Base-by-base conservation (phyloP, 345 rosid genomes). In the Acer negundo region DNA sequence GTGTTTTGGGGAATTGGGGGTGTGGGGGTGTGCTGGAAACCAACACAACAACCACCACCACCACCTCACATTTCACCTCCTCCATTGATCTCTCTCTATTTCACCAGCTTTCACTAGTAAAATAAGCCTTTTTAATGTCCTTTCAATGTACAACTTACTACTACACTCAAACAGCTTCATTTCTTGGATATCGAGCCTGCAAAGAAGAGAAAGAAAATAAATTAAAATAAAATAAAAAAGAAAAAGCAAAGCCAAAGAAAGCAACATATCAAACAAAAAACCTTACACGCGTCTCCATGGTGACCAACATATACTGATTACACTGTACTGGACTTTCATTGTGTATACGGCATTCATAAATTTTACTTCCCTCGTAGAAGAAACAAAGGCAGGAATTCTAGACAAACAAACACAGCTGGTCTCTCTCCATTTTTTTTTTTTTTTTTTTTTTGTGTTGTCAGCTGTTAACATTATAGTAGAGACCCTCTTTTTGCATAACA, bases 121-220 rank as follows among this genome's bases (percentile, higher is more conserved):
- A 26, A 26, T 26, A 26, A 28, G 53, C 24, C 38, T 67, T 17
- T 61, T 72, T 67, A 47, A 20, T 49, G 72, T 71, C 79, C 63
- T 66, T 75, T 62, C 76, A 44, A 51, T 10, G 72, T 65, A 28
- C 68, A 26, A 35, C 6, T 35, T 35, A 35, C 38, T 35, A 35
- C 38, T 35, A 0, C 38, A 4, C 38, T 35, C 38, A 35, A 35
- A 35, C 4, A 35, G 38, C 38, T 35, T 47, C 28, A 68, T 75
- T 79, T 81, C 77, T 87, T 17, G 89, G 80, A 40, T 44, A 20
- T 74, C 70, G 87, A 63, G 87, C 87, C 85, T 19, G 26, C 3
- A 53, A 76, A 76, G 22, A 77, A 51, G n/a, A 70, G 72, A 55
- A 67, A 70, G 19, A 13, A 55, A 24, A 38, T 13, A 74, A 77